Percentiles rank a stretch among this genome's conserved stretches.
Conservation (phyloP, 2,329 filamentous ascomycete genomes). For the Ceratocystis variospora region DNA sequence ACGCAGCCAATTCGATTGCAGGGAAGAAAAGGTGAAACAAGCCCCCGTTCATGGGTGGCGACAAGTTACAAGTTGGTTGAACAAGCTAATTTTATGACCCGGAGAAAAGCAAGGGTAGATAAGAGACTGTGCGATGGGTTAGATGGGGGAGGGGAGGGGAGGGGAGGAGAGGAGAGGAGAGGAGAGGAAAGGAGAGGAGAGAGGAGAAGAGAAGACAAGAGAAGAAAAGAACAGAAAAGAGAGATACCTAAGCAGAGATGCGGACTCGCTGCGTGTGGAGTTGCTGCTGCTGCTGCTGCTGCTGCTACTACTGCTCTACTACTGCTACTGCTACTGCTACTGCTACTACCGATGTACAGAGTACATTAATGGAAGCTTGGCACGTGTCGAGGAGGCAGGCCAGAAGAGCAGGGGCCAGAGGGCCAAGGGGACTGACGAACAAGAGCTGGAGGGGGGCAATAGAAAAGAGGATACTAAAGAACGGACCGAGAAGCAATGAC, state of each 20-base stretch:
- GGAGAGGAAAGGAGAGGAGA: too few relatives aligned
- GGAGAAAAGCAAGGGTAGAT: neutral
- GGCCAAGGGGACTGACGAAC: neutral
- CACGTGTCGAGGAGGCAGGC: neutral
- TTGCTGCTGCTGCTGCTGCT: neutral
- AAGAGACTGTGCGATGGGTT: neutral
- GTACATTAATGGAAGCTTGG: neutral
- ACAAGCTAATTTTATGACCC: neutral
- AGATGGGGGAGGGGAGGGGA: neutral
- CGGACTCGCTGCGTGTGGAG: neutral
- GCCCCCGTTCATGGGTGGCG: neutral
- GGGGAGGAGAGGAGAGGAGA: neutral
- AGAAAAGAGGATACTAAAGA: neutral
- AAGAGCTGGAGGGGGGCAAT: neutral
- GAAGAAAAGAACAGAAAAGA: too few relatives aligned
- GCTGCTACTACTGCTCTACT: too few relatives aligned
- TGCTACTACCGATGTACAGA: neutral
- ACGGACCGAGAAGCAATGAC: neutral
- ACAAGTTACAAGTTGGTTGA: neutral
- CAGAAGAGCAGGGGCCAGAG: neutral
- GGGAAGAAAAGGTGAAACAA: neutral
- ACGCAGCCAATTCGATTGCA: neutral
- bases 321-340: too few relatives aligned
- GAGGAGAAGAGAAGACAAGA: too few relatives aligned
- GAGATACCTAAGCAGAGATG: too few relatives aligned